Evolutionary conservation across 805 yeast genomes (phyloP).

Genomic region (Cyberlindnera suaveolens): DNA sequence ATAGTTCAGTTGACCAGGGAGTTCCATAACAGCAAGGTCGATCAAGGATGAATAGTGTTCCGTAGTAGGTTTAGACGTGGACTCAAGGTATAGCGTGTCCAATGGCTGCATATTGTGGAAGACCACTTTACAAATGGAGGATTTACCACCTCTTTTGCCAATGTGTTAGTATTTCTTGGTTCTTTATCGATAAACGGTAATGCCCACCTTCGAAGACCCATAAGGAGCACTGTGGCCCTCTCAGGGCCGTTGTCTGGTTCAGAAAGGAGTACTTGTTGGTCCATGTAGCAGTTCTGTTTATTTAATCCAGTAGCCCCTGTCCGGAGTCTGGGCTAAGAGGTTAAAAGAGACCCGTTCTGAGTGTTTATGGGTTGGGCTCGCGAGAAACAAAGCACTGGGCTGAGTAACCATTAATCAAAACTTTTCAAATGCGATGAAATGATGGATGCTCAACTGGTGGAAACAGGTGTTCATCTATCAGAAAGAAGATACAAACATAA

Average conservation of each 20-base stretch:
- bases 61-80: conserved; percentile 82
- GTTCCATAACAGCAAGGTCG: conserved; percentile 83
- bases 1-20: conserved; percentile 89
- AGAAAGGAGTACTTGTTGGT: conserved; percentile 5
- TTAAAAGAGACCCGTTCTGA: too few relatives aligned
- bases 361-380: too few relatives aligned
- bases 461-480: background rate
- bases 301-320: too few relatives aligned
- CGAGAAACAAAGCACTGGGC: too few relatives aligned
- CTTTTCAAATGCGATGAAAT: too few relatives aligned
- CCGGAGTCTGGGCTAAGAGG: too few relatives aligned
- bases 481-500: background rate
- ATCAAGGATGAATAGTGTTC: conserved; percentile 81
- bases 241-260: conserved; percentile 44
- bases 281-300: background rate
- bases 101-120: conserved; percentile 95
- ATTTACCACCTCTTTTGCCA: conserved; percentile 62
- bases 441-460: too few relatives aligned
- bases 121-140: conserved; percentile 92
- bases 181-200: too few relatives aligned
- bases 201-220: conserved; percentile 72
- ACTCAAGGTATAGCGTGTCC: conserved; percentile 84
- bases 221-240: conserved; percentile 69
- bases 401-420: too few relatives aligned
- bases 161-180: background rate